phyloP scores from a whole-genome alignment of 345 rosid genomes.

The Eucalyptus erythrocorys region DNA sequence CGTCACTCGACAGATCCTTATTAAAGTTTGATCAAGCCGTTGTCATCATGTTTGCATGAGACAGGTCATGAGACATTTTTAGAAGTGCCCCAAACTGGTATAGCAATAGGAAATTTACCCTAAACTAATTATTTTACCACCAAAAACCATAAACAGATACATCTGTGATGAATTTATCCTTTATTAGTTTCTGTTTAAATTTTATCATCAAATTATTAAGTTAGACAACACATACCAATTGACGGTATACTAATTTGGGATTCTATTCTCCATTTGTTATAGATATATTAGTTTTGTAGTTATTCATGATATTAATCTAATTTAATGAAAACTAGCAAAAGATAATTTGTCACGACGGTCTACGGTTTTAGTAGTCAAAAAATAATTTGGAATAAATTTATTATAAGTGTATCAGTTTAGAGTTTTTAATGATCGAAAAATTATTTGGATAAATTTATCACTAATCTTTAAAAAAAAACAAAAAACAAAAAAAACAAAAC shows the following conservation, averaged over 20 bases:
- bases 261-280: accelerated
- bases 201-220: too few relatives aligned
- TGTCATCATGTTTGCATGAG: background rate
- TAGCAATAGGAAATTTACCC: too few relatives aligned
- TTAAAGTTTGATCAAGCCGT: background rate
- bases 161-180: too few relatives aligned
- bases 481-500: background rate
- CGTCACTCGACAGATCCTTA: background rate
- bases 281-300: accelerated
- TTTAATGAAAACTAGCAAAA: too few relatives aligned
- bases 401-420: accelerated
- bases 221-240: accelerated
- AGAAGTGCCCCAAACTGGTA: background rate
- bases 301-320: too few relatives aligned
- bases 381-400: too few relatives aligned
- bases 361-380: too few relatives aligned
- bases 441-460: too few relatives aligned
- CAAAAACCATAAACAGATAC: too few relatives aligned
- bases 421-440: too few relatives aligned
- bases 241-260: accelerated
- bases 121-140: too few relatives aligned
- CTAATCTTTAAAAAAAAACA: too few relatives aligned
- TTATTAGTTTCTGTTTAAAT: accelerated
- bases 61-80: background rate
- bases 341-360: accelerated